Conservation (phyloP, 306 rosid species). For the Begonia peltatifolia region DNA sequence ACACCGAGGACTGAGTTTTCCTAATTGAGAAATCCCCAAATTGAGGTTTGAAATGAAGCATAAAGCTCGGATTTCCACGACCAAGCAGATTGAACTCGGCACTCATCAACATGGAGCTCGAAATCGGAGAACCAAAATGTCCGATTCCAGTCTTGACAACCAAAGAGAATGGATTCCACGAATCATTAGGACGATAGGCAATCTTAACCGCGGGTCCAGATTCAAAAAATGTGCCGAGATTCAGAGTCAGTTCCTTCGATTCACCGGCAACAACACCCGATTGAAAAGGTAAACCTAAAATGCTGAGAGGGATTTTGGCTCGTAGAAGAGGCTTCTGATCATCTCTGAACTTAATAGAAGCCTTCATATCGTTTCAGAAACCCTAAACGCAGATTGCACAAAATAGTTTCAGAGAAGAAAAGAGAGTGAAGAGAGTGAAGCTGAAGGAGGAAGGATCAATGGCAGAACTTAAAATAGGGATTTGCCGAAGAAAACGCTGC, state of each 20-base stretch:
- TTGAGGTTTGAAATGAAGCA: conserved; percentile 77
- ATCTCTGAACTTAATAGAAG: conserved; percentile 73
- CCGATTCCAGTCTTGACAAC: conserved; percentile 65
- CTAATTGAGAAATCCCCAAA: conserved; percentile 78
- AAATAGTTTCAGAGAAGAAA: not conserved
- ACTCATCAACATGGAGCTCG: conserved; percentile 62
- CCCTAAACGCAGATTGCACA: not conserved
- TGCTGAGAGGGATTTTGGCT: conserved; percentile 62
- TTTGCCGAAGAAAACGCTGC: not conserved
- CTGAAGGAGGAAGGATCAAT: not conserved
- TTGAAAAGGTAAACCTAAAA: conserved; percentile 68
- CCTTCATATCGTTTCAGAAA: conserved; percentile 40
- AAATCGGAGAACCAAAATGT: conserved; percentile 50
- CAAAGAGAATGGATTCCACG: conserved; percentile 55
- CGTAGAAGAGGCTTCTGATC: conserved; percentile 61
- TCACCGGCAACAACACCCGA: conserved; percentile 76
- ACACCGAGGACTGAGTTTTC: conserved; percentile 58
- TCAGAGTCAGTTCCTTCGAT: conserved; percentile 67
- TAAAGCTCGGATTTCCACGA: conserved; percentile 44
- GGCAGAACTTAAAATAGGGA: not conserved
- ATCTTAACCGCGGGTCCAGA: conserved; percentile 49
- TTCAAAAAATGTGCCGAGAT: conserved; percentile 59
- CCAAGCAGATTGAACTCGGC: conserved; percentile 56
- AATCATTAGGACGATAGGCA: conserved; percentile 63
- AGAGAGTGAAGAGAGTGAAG: not conserved